These are phyloP conservation scores for Paragyromitra xinjiangensis DNA, from an alignment of 495 filamentous ascomycete species.

Conservation along the genomic window DNA sequence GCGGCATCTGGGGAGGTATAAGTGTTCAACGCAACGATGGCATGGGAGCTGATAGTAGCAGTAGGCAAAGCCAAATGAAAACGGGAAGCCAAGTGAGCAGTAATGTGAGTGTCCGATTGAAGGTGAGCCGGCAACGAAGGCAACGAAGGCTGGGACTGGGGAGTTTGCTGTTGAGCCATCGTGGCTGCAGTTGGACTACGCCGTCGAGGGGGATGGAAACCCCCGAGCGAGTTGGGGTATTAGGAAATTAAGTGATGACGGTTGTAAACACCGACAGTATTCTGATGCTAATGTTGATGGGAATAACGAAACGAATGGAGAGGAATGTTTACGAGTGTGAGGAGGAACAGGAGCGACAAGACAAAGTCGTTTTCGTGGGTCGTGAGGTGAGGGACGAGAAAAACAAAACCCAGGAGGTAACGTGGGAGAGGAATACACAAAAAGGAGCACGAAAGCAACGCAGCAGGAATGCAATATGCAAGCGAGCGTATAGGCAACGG, in stretches of 20 bases:
- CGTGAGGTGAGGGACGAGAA: conserved; percentile 34
- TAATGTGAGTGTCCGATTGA: conserved; percentile 95
- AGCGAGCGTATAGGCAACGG: conserved; percentile 49
- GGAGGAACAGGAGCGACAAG: conserved; percentile 30
- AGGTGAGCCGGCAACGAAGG: conserved; percentile 87
- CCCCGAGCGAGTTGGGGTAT: conserved; percentile 42
- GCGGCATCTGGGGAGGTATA: conserved; percentile 75
- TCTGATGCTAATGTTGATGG: conserved; percentile 15
- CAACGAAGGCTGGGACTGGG: conserved; percentile 88
- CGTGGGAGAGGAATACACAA: conserved; percentile 34
- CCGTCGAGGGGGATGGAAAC: conserved; percentile 46
- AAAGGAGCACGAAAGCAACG: conserved; percentile 40
- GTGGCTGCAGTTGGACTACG: conserved; percentile 37
- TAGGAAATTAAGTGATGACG: conserved; percentile 37
- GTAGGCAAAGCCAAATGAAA: conserved; percentile 91
- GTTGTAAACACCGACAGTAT: conserved; percentile 30
- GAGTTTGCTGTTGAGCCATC: conserved; percentile 60
- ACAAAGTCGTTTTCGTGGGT: conserved; percentile 42
- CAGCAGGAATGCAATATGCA: conserved; percentile 51
- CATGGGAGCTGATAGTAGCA: conserved; percentile 86
- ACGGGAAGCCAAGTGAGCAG: conserved; percentile 92
- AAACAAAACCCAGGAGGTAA: conserved; percentile 42
- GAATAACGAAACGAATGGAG: conserved; percentile 39
- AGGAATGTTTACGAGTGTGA: conserved; percentile 23
- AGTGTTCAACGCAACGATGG: conserved; percentile 88